phyloP scores from a whole-genome alignment of 1,284 basidiomycete genomes.

The Pyrrhoderma noxium region DNA sequence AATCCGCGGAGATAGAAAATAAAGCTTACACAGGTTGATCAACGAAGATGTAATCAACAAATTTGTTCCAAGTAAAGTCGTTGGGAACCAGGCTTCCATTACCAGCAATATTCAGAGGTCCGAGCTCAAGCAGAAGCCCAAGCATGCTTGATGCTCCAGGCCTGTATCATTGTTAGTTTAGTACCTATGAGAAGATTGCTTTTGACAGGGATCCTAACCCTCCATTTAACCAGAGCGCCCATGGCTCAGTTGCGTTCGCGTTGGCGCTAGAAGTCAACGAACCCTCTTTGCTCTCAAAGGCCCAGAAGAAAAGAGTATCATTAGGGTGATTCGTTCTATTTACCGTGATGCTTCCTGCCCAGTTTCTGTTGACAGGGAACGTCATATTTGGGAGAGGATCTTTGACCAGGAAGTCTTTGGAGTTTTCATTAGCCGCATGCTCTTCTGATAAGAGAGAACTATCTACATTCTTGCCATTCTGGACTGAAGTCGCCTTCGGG shows the following conservation, averaged over 20 bases:
- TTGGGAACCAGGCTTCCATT: constrained; percentile 46
- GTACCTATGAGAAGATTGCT: background rate
- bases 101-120: constrained; percentile 49
- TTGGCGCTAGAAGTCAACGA: constrained; percentile 41
- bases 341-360: constrained; percentile 63
- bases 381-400: constrained; percentile 55
- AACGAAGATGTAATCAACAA: constrained; percentile 65
- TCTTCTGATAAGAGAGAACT: background rate
- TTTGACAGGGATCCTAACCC: constrained; percentile 36
- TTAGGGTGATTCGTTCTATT: constrained; percentile 59
- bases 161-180: constrained; percentile 28
- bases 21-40: constrained; percentile 63
- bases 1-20: background rate
- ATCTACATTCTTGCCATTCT: constrained; percentile 57
- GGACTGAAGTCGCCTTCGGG: constrained; percentile 46
- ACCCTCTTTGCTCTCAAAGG: constrained; percentile 51
- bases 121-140: constrained; percentile 64
- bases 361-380: constrained; percentile 47
- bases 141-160: constrained; percentile 65
- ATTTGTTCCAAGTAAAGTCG: constrained; percentile 47
- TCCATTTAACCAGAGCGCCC: constrained; percentile 73
- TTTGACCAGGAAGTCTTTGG: constrained; percentile 42
- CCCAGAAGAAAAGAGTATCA: constrained; percentile 68
- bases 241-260: constrained; percentile 40
- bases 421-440: background rate